Base-by-base conservation (phyloP, 345 rosid species). In the Pistacia integerrima region DNA sequence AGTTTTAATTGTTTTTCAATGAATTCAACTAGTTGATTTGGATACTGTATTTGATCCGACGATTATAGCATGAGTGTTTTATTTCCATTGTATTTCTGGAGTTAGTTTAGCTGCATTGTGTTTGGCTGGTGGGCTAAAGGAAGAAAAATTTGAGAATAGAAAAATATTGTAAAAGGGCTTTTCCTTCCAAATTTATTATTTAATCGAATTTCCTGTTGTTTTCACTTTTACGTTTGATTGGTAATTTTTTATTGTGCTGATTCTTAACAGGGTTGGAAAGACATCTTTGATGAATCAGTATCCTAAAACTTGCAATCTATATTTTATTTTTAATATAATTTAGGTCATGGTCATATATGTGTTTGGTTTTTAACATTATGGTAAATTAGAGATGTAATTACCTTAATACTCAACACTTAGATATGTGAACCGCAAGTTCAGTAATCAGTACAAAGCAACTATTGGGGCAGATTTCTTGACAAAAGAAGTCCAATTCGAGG, bases 261-360 rank as follows among this genome's bases (percentile, higher is more conserved):
- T 84, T 70, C 2, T 56, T 76, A 16, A 35, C 83, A 93, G 98
- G 88, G 98, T 94, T 57, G 97, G 98, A 57, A 94, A 91, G 85
- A 94, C 98, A 62, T 94, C 98, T 64, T 83, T 91, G 77, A 94
- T 94, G 98, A 94, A 94, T 84, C 98, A 90, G 98, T 94, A 90
- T 78, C 83, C 70, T 79, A 28, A 10, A 64, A 74, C 14, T n/a
- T 75, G 69, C 81, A 76, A 73, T 25, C 59, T 82, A 65, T 75
- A 77, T 61, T 75, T 75, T 61, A n/a, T 1, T 65, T 63, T 78
- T 58, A 2, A 58, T 76, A 5, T 35, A 20, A 2, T 36, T 6
- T 13, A 52, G 22, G 60, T 63, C 8, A 41, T 41, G 46, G 7
- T 51, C 6, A 18, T 49, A 22, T 12, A 25, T 49, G 10, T 49